phyloP scores from a whole-genome alignment of 306 rosid genomes.

The Cicer arietinum region DNA sequence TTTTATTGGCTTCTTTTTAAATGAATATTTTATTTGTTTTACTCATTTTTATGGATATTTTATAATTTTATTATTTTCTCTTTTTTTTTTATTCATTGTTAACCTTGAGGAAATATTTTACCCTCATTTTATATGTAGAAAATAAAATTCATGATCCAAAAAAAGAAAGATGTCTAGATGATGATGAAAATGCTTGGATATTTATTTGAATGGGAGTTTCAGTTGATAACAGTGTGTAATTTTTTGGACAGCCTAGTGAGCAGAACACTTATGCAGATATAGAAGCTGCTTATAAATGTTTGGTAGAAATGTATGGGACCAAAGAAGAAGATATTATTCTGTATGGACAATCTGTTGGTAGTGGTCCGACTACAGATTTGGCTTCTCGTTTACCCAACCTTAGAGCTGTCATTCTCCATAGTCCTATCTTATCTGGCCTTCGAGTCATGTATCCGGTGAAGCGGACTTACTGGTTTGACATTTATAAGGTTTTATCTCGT shows the following conservation, averaged over 20 bases:
- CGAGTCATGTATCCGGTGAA: conserved; percentile 98
- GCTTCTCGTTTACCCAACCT: conserved; percentile 78
- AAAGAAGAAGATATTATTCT: conserved; percentile 93
- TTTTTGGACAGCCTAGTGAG: conserved; percentile 79
- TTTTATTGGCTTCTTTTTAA: too few relatives aligned
- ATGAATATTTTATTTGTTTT: not conserved
- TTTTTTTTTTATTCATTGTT: not conserved
- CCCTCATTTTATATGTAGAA: conserved; percentile 12
- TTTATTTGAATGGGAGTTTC: not conserved
- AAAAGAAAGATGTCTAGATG: not conserved
- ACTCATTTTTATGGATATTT: not conserved
- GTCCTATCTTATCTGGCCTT: conserved; percentile 92
- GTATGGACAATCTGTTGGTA: conserved; percentile 96
- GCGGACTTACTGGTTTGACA: conserved; percentile 96
- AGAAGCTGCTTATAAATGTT: conserved; percentile 89
- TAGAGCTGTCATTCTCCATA: conserved; percentile 95
- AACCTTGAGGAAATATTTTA: not conserved
- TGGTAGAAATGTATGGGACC: conserved; percentile 78
- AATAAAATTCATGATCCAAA: not conserved
- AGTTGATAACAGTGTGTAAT: conserved; percentile 9
- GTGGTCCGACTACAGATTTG: conserved; percentile 92
- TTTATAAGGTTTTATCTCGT: conserved; percentile 74
- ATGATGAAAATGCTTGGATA: conserved; percentile 25
- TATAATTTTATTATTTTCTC: not conserved
- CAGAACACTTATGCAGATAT: conserved; percentile 95